Conservation (phyloP, 805 yeast species). For the Komagataella pastoris region DNA sequence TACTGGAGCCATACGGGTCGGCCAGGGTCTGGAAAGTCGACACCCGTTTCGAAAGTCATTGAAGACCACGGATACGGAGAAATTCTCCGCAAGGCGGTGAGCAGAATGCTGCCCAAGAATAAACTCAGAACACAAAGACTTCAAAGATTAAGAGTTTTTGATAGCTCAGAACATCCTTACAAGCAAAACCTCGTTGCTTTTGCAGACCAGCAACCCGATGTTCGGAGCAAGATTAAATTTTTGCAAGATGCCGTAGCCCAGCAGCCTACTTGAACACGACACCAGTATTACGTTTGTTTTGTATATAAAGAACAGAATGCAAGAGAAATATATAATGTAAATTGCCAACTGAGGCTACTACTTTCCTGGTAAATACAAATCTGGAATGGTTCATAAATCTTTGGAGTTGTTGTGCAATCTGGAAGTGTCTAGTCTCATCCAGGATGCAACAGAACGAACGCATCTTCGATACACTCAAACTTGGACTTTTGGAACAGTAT, state of each 20-base stretch:
- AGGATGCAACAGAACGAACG: background rate
- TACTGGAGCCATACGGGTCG: slow-evolving; percentile 84
- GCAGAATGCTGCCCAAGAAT: slow-evolving; percentile 94
- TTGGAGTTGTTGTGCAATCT: too few relatives aligned
- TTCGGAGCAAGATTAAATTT: slow-evolving; percentile 26
- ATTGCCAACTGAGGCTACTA: background rate
- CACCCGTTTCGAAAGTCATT: slow-evolving; percentile 67
- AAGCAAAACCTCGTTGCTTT: slow-evolving; percentile 70
- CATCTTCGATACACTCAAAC: background rate
- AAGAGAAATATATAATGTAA: too few relatives aligned
- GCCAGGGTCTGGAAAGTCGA: slow-evolving; percentile 80
- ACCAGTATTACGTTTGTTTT: background rate
- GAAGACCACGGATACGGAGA: slow-evolving; percentile 83
- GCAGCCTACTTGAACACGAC: background rate
- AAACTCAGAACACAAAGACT: slow-evolving; percentile 65
- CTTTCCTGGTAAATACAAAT: too few relatives aligned
- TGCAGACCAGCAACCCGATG: slow-evolving; percentile 60
- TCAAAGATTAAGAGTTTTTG: slow-evolving; percentile 75
- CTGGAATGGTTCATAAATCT: too few relatives aligned
- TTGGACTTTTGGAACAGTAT: too few relatives aligned
- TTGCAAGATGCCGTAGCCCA: slow-evolving; percentile 12
- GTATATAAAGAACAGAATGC: background rate
- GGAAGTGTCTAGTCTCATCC: background rate
- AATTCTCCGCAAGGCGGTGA: slow-evolving; percentile 73
- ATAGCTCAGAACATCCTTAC: slow-evolving; percentile 83